Percentiles rank a stretch among this genome's conserved stretches.
Evolutionary conservation across 2,329 filamentous ascomycete species (phyloP).

Genomic region (Xylaria sp.): DNA sequence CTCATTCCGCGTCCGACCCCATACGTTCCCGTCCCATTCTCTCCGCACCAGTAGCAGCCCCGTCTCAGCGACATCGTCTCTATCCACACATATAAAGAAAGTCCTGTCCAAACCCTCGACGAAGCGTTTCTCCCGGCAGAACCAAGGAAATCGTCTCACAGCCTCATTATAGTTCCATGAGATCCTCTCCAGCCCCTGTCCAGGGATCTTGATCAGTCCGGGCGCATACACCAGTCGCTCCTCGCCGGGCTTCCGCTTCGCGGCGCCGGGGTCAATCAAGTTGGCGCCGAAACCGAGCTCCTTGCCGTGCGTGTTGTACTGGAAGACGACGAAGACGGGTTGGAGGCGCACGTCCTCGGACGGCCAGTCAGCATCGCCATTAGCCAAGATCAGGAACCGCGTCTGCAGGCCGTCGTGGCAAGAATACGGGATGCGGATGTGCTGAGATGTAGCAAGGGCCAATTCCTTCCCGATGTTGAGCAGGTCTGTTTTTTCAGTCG

Average conservation of each 20-base stretch:
- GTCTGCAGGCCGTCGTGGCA: conserved; percentile 14
- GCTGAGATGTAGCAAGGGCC: conserved; percentile 1
- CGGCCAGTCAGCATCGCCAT: conserved; percentile 33
- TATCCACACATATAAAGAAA: conserved; percentile 29
- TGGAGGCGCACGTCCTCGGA: conserved; percentile 26
- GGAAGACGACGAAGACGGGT: conserved; percentile 34
- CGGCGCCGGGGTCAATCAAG: background rate
- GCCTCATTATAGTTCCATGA: conserved; percentile 33
- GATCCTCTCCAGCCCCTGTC: background rate
- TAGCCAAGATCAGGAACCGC: conserved; percentile 17
- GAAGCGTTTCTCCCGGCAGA: conserved; percentile 31
- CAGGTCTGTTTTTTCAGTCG: background rate
- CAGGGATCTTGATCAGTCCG: background rate
- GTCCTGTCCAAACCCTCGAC: conserved; percentile 31
- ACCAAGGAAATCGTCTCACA: conserved; percentile 34
- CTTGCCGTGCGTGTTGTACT: conserved; percentile 33
- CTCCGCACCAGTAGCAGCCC: conserved; percentile 22
- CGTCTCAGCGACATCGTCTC: conserved; percentile 23
- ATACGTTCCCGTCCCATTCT: conserved; percentile 24
- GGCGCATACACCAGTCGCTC: background rate
- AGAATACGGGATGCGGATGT: conserved; percentile 11
- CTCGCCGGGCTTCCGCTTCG: background rate
- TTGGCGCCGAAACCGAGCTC: conserved; percentile 29
- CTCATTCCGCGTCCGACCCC: conserved; percentile 22
- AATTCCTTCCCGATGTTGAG: background rate